phyloP scores from a whole-genome alignment of 257 asterid genomes.

The Gynochthodes officinalis region DNA sequence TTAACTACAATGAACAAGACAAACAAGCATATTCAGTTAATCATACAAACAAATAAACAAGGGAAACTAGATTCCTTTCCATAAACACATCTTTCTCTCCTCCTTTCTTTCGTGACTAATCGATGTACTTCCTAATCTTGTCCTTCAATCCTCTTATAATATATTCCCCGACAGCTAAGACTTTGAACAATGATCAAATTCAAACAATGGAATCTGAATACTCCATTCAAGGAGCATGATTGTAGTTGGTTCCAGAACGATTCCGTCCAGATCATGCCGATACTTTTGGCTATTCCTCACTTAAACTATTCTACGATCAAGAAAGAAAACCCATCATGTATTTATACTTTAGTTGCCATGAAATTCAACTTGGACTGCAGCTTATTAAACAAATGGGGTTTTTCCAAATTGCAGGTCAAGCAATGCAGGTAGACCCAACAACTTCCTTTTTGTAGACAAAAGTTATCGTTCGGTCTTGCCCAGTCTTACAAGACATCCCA shows the following conservation, averaged over 20 bases:
- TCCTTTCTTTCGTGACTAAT: no score
- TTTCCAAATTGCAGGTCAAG: constrained; percentile 2
- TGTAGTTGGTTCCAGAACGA: constrained; percentile 11
- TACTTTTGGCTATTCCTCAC: neutral
- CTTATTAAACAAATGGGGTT: neutral
- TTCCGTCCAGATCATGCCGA: neutral
- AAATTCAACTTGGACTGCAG: neutral
- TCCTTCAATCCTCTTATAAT: neutral
- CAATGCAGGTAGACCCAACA: constrained; percentile 23
- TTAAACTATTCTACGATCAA: neutral
- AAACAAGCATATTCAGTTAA: constrained; percentile 10
- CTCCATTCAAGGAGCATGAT: constrained; percentile 6
- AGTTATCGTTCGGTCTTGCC: constrained; percentile 40
- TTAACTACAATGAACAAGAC: neutral
- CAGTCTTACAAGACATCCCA: constrained; percentile 40
- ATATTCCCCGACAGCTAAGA: neutral
- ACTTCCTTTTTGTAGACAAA: constrained; percentile 36
- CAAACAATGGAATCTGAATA: constrained; percentile 13
- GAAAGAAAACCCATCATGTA: neutral
- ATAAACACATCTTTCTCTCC: no score
- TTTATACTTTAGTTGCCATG: neutral
- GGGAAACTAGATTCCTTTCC: constrained; percentile 11
- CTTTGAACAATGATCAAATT: neutral
- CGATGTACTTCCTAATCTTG: no score
- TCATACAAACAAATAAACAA: neutral